phyloP scores from a whole-genome alignment of 805 yeast genomes.

The Ogataea populi-albae region DNA sequence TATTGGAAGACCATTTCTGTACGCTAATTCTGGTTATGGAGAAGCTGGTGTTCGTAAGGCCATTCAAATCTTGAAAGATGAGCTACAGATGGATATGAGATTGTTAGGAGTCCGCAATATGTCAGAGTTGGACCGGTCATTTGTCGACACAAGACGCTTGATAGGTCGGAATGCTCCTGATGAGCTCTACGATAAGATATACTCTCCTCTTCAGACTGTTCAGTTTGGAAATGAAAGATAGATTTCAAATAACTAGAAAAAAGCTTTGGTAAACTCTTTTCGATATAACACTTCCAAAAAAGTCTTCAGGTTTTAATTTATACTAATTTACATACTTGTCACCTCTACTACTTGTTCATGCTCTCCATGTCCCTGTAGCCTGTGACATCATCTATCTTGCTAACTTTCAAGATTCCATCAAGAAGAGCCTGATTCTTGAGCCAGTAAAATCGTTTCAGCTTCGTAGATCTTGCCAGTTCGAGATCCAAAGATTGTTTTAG shows the following conservation, averaged over 20 bases:
- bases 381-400: not conserved
- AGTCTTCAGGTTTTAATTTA: not conserved
- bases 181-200: slow-evolving; percentile 28
- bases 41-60: slow-evolving; percentile 62
- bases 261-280: not conserved
- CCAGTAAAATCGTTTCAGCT: slow-evolving; percentile 24
- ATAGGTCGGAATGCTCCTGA: slow-evolving; percentile 34
- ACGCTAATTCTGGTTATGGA: slow-evolving; percentile 63
- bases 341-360: not conserved
- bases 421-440: slow-evolving; percentile 27
- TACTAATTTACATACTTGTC: not conserved
- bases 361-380: not conserved
- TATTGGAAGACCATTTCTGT: slow-evolving; percentile 63
- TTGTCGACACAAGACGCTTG: slow-evolving; percentile 51
- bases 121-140: slow-evolving; percentile 54
- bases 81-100: slow-evolving; percentile 74
- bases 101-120: slow-evolving; percentile 67
- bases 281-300: not conserved
- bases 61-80: slow-evolving; percentile 62
- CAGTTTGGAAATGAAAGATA: slow-evolving; percentile 28
- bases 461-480: slow-evolving; percentile 20
- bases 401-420: slow-evolving; percentile 16
- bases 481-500: slow-evolving; percentile 18
- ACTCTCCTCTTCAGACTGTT: slow-evolving; percentile 30
- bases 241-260: no score